A percentile compares a stretch with the other conserved stretches of the same genome.
These are phyloP conservation scores for Trichophyton rubrum DNA, from an alignment of 2,329 filamentous ascomycete species.

Conservation along the genomic window DNA sequence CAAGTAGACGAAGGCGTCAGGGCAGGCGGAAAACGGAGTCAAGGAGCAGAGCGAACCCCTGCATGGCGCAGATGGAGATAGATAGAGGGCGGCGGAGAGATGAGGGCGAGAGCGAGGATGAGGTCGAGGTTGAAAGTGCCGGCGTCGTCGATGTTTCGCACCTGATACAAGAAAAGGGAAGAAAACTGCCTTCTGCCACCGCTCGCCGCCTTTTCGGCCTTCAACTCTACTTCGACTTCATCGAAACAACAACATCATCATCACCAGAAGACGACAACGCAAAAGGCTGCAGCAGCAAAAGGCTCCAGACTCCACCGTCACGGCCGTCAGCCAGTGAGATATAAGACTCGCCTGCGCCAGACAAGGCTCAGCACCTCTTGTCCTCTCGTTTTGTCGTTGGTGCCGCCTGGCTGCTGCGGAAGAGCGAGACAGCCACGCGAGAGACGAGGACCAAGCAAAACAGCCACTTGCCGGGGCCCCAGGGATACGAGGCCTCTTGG, in stretches of 20 bases:
- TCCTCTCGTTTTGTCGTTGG: not conserved
- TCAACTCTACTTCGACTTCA: not conserved
- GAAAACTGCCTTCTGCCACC: not conserved
- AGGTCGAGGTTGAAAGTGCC: not conserved
- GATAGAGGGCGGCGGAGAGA: not conserved
- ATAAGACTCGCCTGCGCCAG: not conserved
- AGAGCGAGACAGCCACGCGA: not conserved
- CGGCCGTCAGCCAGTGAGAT: not conserved
- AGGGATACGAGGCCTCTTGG: not conserved
- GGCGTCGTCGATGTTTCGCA: not conserved
- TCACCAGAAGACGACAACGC: not conserved
- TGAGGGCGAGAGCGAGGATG: too few relatives aligned
- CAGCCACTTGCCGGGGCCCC: not conserved
- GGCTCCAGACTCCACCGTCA: not conserved
- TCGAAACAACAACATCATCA: not conserved
- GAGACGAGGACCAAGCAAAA: slow-evolving; percentile 3
- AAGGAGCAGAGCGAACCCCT: not conserved
- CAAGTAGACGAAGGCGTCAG: not conserved
- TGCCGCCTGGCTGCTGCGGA: not conserved
- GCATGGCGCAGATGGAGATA: not conserved
- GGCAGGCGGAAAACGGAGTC: not conserved
- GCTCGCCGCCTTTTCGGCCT: not conserved
- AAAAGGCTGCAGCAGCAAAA: not conserved
- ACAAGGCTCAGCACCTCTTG: not conserved
- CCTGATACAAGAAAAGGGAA: not conserved